These are phyloP conservation scores for Phytophthora megakarya DNA, from an alignment of 352 stramenopile genomes.

Conservation along the genomic window DNA sequence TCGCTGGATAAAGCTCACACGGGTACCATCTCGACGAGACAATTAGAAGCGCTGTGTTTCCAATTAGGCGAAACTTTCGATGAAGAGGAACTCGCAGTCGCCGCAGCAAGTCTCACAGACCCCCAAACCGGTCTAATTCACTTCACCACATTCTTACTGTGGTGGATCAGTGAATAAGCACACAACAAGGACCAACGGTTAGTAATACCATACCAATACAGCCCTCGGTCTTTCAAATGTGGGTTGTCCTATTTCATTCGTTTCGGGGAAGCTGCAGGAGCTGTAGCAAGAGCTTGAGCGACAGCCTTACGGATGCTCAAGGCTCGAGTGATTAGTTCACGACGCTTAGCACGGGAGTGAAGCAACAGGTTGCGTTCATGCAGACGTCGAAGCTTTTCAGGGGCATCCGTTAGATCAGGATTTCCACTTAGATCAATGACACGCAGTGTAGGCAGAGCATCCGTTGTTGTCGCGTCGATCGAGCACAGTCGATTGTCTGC, in stretches of 20 bases:
- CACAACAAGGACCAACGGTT: too few relatives aligned
- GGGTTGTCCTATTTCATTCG: constrained; percentile 17
- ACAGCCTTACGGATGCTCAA: constrained; percentile 58
- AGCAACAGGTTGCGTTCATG: constrained; percentile 68
- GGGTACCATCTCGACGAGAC: constrained; percentile 55
- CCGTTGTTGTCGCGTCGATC: constrained; percentile 36
- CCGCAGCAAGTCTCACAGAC: constrained; percentile 53
- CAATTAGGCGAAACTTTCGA: constrained; percentile 65
- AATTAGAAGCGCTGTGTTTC: constrained; percentile 64
- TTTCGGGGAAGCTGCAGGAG: constrained; percentile 3
- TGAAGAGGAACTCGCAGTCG: constrained; percentile 56
- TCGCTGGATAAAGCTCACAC: constrained; percentile 54
- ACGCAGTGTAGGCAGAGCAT: constrained; percentile 35
- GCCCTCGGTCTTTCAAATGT: neutral
- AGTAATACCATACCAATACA: too few relatives aligned
- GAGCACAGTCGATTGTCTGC: constrained; percentile 42
- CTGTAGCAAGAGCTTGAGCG: constrained; percentile 33
- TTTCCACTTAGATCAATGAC: constrained; percentile 57
- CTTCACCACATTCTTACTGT: constrained; percentile 65
- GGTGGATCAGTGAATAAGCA: constrained; percentile 69
- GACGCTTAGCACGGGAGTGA: constrained; percentile 61
- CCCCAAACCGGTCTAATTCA: constrained; percentile 60
- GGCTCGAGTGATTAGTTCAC: constrained; percentile 64
- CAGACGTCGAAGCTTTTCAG: constrained; percentile 62
- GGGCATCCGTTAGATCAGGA: constrained; percentile 32